These are phyloP conservation scores for Pisolithus microcarpus DNA, from an alignment of 768 basidiomycete genomes.

Conservation along the genomic window DNA sequence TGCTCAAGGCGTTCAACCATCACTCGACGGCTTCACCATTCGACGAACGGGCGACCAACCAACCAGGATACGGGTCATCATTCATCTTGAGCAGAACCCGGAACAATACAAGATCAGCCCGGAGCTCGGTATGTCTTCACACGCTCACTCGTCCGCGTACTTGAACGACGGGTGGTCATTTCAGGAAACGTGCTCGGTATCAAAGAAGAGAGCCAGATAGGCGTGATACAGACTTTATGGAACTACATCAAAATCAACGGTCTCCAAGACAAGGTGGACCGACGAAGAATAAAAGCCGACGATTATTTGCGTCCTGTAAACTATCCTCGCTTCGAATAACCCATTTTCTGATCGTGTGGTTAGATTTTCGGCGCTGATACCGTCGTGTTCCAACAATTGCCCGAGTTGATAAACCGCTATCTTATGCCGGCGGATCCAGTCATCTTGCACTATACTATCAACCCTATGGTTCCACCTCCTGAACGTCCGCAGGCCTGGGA, in stretches of 20 bases:
- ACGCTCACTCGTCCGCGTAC: not conserved
- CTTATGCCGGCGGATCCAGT: conserved; percentile 74
- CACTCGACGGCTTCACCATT: conserved; percentile 82
- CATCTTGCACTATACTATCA: conserved; percentile 67
- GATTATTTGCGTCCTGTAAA: conserved; percentile 57
- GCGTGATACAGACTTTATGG: conserved; percentile 81
- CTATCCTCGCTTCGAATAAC: not conserved
- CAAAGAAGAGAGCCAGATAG: conserved; percentile 78
- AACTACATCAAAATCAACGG: conserved; percentile 83
- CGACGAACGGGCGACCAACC: conserved; percentile 72
- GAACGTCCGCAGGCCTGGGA: conserved; percentile 78
- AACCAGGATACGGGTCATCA: conserved; percentile 73
- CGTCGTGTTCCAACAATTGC: conserved; percentile 71
- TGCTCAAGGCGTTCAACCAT: conserved; percentile 45
- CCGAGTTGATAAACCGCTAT: conserved; percentile 78
- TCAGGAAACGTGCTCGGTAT: conserved; percentile 63
- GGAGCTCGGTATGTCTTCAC: conserved; percentile 51
- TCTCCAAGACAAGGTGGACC: conserved; percentile 77
- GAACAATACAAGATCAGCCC: conserved; percentile 77
- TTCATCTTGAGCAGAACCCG: conserved; percentile 81
- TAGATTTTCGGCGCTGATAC: conserved; percentile 69
- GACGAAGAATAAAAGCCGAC: conserved; percentile 63
- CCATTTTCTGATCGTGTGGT: not conserved
- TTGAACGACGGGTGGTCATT: conserved; percentile 1
- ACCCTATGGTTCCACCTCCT: conserved; percentile 54